Base-by-base conservation (phyloP, 306 rosid species). In the Cucurbita maxima region DNA sequence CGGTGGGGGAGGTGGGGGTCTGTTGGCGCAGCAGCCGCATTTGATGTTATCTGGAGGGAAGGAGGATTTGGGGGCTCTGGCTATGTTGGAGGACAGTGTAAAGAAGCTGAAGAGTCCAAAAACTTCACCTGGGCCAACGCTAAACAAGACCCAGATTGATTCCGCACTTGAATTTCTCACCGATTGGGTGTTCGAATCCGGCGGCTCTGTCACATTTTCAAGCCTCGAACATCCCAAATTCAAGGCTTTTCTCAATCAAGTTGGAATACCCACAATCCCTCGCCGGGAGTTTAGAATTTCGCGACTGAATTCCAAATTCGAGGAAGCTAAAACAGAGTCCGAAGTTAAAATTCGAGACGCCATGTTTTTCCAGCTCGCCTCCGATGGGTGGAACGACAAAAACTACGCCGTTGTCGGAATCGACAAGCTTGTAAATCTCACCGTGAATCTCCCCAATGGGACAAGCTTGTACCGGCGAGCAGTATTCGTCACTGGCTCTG, bases 31-130 rank as follows among this genome's bases (percentile, higher is more conserved):
- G 13, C 90, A 84, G 30, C 87, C 82, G 83, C 95, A 86, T 88
- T 84, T 90, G 89, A 76, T 90, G 91, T 69, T 90, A 1, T 93
- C 97, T 0, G 98, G 98, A 8, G 98, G 98, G 51, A 93, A 88
- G 74, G 98, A 93, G 41, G 98, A 93, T 70, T 82, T 88, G 80
- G 96, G 90, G 7, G 89, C 98, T 37, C 76, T 90, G 80, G 98
- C 98, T 72, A 88, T 93, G 98, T 74, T 93, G 81, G 96, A 90
- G 60, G 97, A 90, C 63, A 93, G 97, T 76, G 97, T 93, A 77
- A 93, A 93, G 90, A 93, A 87, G 90, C 83, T 93, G 4, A 93
- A 90, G 81, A 93, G 98, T 78, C 98, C 98, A 1, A 90, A 93
- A 59, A 85, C 97, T 11, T 90, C 96, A 5, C 96, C 92, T 2